Evolutionary conservation across 2,329 filamentous ascomycete species (phyloP).

Genomic region (Fusarium palustre): DNA sequence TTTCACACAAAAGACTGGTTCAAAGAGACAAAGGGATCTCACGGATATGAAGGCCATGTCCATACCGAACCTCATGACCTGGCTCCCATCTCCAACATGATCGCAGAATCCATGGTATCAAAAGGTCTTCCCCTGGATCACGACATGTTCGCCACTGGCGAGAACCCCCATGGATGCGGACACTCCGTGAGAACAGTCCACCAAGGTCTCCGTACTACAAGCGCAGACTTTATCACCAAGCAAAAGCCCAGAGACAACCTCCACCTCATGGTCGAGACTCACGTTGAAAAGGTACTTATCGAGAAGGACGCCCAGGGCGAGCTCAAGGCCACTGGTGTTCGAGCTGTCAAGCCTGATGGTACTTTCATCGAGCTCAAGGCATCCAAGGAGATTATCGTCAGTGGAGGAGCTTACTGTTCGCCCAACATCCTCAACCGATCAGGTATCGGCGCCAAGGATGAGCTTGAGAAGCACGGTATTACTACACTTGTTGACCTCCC

Average conservation of each 20-base stretch:
- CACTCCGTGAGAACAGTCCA: conserved; percentile 65
- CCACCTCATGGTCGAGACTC: conserved; percentile 59
- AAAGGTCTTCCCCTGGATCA: conserved; percentile 65
- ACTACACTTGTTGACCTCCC: conserved; percentile 57
- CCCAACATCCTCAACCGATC: conserved; percentile 65
- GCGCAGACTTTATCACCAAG: conserved; percentile 63
- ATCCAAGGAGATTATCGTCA: conserved; percentile 56
- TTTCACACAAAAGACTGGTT: conserved; percentile 71
- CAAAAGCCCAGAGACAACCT: conserved; percentile 57
- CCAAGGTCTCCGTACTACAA: conserved; percentile 63
- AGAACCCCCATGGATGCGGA: conserved; percentile 65
- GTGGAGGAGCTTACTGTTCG: conserved; percentile 63
- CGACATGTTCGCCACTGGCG: conserved; percentile 68
- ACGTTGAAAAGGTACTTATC: conserved; percentile 65
- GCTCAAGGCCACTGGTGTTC: conserved; percentile 59
- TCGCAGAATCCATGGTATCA: conserved; percentile 66
- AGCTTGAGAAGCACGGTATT: conserved; percentile 57
- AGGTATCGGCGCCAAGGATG: conserved; percentile 61
- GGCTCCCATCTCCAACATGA: conserved; percentile 67
- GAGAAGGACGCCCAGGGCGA: conserved; percentile 50
- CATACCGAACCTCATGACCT: conserved; percentile 69
- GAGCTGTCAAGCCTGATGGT: conserved; percentile 56
- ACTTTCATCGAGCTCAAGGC: conserved; percentile 53
- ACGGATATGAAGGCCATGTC: conserved; percentile 65
- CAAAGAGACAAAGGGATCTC: conserved; percentile 58